Evolutionary conservation across 208 protist genomes (phyloP).

Genomic region (Trypanosoma cruzi): DNA sequence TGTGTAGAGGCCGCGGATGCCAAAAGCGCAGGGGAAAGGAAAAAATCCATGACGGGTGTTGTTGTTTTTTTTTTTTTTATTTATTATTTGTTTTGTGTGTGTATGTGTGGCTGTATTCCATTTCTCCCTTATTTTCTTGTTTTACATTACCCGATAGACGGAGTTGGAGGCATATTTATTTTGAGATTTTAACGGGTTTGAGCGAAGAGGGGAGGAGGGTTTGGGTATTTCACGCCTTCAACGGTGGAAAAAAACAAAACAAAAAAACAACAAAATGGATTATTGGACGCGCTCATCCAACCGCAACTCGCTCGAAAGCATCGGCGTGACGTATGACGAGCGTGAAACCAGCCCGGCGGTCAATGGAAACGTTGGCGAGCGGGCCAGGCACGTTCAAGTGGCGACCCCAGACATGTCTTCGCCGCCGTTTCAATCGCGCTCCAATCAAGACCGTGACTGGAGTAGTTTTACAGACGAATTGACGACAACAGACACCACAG

Average conservation of each 20-base stretch:
- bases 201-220: background rate
- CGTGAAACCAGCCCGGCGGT: background rate
- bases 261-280: too few species aligned
- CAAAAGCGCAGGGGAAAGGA: too few species aligned
- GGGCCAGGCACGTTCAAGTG: conserved; percentile 12
- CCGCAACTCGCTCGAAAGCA: conserved; percentile 39
- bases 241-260: background rate
- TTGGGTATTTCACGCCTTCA: background rate
- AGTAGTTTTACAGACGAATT: conserved; percentile 34
- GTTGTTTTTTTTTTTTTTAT: too few species aligned
- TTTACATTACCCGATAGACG: too few species aligned
- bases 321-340: conserved; percentile 49
- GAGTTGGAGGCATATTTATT: too few species aligned
- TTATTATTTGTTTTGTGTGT: too few species aligned
- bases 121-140: too few species aligned
- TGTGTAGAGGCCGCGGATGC: too few species aligned
- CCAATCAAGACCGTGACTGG: conserved; percentile 17
- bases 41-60: too few species aligned
- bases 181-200: too few species aligned
- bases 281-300: conserved; percentile 46
- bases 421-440: background rate
- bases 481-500: conserved; percentile 44
- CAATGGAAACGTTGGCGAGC: background rate
- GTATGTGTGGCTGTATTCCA: too few species aligned
- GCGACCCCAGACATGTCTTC: background rate